Evolutionary conservation across 176 grass and related monocot genomes (phyloP).

Genomic region (Saccharum officinarum): DNA sequence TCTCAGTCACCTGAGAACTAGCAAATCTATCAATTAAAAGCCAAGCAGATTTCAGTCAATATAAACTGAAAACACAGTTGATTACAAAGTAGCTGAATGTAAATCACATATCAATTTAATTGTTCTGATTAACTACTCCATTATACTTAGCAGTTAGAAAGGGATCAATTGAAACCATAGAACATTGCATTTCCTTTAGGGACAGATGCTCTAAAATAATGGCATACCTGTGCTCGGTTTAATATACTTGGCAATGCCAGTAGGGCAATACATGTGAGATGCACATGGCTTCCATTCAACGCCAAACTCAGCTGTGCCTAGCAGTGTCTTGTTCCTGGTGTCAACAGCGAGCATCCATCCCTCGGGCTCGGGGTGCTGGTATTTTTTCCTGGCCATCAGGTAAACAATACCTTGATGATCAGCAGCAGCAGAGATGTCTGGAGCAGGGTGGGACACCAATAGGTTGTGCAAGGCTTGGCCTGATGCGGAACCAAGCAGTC

Average conservation of each 20-base stretch:
- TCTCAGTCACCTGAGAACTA: background rate
- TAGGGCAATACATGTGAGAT: background rate
- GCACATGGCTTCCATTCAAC: background rate
- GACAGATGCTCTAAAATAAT: background rate
- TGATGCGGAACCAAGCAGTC: background rate
- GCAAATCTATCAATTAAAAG: background rate
- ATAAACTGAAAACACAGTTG: too few relatives aligned
- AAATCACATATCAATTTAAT: too few relatives aligned
- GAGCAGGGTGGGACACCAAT: background rate
- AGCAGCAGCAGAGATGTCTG: background rate
- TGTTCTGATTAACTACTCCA: too few relatives aligned
- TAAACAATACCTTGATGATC: background rate
- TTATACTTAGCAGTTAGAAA: too few relatives aligned
- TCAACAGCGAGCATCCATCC: background rate
- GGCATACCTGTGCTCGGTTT: background rate
- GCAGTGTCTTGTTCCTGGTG: background rate
- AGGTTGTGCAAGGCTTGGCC: background rate
- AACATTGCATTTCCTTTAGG: background rate
- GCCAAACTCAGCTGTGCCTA: background rate
- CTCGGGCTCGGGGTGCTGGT: background rate
- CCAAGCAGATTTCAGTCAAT: background rate
- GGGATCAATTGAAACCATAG: background rate
- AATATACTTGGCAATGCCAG: background rate
- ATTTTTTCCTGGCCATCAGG: background rate
- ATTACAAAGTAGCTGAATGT: too few relatives aligned